phyloP scores from a whole-genome alignment of 2,329 filamentous ascomycete genomes.

The Sporothrix inflata region DNA sequence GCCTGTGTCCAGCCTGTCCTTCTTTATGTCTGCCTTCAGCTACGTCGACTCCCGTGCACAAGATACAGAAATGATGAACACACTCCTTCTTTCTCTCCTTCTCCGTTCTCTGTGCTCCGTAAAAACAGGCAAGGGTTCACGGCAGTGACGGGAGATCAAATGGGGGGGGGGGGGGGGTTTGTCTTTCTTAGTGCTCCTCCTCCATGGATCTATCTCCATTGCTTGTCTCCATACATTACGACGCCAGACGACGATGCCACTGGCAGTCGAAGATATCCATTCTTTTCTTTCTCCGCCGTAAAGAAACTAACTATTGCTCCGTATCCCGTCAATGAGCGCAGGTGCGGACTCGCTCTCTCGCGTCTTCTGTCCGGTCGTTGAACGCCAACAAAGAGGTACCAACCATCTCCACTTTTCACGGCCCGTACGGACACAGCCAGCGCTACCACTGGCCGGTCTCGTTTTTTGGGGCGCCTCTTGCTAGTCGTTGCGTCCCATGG shows the following conservation, averaged over 20 bases:
- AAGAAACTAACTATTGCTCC: not conserved
- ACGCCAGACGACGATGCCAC: not conserved
- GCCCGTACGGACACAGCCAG: constrained; percentile 22
- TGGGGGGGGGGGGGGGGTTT: not conserved
- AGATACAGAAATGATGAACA: not conserved
- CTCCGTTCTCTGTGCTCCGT: not conserved
- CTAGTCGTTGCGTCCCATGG: not conserved
- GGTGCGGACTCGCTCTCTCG: not conserved
- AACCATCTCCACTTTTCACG: constrained; percentile 18
- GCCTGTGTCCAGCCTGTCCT: not conserved
- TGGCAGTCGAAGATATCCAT: not conserved
- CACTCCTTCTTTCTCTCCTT: not conserved
- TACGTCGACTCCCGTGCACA: constrained; percentile 5
- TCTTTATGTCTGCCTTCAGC: not conserved
- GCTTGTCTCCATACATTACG: not conserved
- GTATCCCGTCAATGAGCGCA: not conserved
- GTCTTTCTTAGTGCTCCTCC: not conserved
- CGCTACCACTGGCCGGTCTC: constrained; percentile 20
- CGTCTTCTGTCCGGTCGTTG: not conserved
- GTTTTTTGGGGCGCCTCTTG: not conserved
- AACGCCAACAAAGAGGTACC: no score
- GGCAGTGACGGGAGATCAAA: not conserved
- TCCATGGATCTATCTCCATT: not conserved
- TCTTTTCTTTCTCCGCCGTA: no score
- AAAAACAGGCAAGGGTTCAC: constrained; percentile 3